Conservation (phyloP, 352 stramenopile species). For the Hyaloperonospora arabidopsidis region DNA sequence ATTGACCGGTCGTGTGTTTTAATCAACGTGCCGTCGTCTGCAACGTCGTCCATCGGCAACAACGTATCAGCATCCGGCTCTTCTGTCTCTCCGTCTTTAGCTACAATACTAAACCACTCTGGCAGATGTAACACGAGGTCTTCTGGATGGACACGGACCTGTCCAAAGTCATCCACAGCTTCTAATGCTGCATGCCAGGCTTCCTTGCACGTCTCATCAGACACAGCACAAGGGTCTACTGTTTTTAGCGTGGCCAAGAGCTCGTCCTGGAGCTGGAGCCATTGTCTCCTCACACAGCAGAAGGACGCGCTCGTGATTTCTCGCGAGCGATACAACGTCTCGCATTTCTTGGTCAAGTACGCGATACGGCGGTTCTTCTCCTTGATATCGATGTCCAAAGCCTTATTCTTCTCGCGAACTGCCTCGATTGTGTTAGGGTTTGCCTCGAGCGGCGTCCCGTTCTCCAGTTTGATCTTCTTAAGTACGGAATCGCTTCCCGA, state of each 20-base stretch:
- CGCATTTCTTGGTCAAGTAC: constrained; percentile 59
- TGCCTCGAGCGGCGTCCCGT: constrained; percentile 50
- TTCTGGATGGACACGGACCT: constrained; percentile 30
- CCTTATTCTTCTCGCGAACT: constrained; percentile 65
- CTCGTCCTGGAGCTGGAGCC: constrained; percentile 63
- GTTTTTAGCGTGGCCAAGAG: constrained; percentile 25
- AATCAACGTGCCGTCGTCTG: constrained; percentile 20
- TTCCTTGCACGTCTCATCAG: constrained; percentile 16
- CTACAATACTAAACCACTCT: constrained; percentile 67
- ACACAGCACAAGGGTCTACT: constrained; percentile 14
- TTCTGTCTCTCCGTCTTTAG: constrained; percentile 36
- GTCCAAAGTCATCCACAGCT: constrained; percentile 37
- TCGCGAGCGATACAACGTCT: constrained; percentile 52
- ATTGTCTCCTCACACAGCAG: constrained; percentile 50
- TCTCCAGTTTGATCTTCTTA: constrained; percentile 69
- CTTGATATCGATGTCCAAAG: constrained; percentile 60
- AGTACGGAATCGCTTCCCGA: constrained; percentile 14
- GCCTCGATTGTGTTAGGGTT: constrained; percentile 72
- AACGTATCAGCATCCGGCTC: constrained; percentile 24
- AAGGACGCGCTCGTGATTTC: constrained; percentile 44
- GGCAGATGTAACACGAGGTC: constrained; percentile 49
- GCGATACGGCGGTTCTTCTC: constrained; percentile 79
- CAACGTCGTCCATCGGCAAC: constrained; percentile 26
- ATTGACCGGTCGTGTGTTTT: constrained; percentile 32
- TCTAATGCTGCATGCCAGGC: constrained; percentile 31